These are phyloP conservation scores for Cercospora sp. DNA, from an alignment of 2,329 filamentous ascomycete genomes.

Conservation along the genomic window DNA sequence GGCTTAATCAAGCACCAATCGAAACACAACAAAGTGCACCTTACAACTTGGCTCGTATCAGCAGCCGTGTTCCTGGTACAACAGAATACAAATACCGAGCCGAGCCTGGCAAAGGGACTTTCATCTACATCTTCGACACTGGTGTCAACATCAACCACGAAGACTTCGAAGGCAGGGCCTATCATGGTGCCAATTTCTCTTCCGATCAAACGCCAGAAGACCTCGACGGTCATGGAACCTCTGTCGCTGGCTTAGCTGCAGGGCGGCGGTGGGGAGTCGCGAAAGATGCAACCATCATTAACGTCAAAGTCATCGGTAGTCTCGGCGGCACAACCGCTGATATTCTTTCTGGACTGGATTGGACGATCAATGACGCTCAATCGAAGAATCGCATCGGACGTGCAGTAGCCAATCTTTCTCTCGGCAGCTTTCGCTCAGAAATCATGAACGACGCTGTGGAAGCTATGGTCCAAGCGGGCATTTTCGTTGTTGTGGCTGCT, in stretches of 20 bases:
- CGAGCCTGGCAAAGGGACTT: not conserved
- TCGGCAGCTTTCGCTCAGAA: not conserved
- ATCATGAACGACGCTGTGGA: not conserved
- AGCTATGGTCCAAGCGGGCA: not conserved
- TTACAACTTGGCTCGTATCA: not conserved
- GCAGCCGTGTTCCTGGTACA: not conserved
- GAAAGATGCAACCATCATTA: not conserved
- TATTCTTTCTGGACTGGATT: not conserved
- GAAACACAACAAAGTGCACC: constrained; percentile 42
- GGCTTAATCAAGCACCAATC: constrained; percentile 39
- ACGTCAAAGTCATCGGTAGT: not conserved
- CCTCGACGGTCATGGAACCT: not conserved
- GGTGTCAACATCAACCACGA: not conserved
- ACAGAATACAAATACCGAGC: not conserved
- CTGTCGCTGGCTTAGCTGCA: not conserved
- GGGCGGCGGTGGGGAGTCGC: not conserved
- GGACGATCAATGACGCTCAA: not conserved
- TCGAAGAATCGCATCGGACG: not conserved
- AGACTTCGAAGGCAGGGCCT: not conserved
- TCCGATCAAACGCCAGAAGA: not conserved
- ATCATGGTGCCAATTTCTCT: not conserved
- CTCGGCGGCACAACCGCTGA: not conserved
- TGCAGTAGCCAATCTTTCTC: not conserved
- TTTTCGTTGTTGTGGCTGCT: not conserved
- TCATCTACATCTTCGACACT: not conserved